Conservation (phyloP, 2,329 filamentous ascomycete genomes). For the Aaosphaeria arxii region DNA sequence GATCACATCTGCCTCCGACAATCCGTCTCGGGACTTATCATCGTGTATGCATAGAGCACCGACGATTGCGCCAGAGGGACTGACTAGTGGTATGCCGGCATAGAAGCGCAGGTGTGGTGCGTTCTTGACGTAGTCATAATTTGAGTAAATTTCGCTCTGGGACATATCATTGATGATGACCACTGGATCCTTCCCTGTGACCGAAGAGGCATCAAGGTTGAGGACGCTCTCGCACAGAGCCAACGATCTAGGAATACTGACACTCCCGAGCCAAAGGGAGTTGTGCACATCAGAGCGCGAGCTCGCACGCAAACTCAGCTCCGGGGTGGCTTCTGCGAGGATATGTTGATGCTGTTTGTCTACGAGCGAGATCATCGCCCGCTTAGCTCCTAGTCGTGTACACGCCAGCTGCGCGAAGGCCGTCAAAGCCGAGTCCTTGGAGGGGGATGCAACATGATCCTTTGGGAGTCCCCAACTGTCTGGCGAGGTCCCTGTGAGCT, state of each 20-base stretch:
- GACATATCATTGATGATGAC: conserved; percentile 16
- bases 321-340: conserved; percentile 37
- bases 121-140: conserved; percentile 9
- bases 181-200: conserved; percentile 1
- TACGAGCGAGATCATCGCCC: conserved; percentile 36
- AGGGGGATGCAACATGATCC: conserved; percentile 15
- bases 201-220: not conserved
- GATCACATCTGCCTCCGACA: conserved; percentile 11
- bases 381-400: conserved; percentile 27
- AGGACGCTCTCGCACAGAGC: conserved; percentile 23
- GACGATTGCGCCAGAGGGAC: conserved; percentile 18
- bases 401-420: conserved; percentile 36
- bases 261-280: conserved; percentile 26
- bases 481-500: not conserved
- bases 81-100: conserved; percentile 24
- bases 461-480: conserved; percentile 7
- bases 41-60: conserved; percentile 25
- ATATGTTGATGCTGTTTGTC: conserved; percentile 34
- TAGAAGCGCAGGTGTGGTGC: conserved; percentile 20
- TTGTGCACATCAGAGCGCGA: conserved; percentile 5
- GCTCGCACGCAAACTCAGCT: conserved; percentile 16
- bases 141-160: conserved; percentile 3
- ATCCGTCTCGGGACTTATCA: conserved; percentile 11
- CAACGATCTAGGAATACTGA: conserved; percentile 24
- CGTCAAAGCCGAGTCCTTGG: conserved; percentile 27